These are phyloP conservation scores for Ophidiomyces ophidiicola DNA, from an alignment of 2,329 filamentous ascomycete genomes.

Conservation along the genomic window DNA sequence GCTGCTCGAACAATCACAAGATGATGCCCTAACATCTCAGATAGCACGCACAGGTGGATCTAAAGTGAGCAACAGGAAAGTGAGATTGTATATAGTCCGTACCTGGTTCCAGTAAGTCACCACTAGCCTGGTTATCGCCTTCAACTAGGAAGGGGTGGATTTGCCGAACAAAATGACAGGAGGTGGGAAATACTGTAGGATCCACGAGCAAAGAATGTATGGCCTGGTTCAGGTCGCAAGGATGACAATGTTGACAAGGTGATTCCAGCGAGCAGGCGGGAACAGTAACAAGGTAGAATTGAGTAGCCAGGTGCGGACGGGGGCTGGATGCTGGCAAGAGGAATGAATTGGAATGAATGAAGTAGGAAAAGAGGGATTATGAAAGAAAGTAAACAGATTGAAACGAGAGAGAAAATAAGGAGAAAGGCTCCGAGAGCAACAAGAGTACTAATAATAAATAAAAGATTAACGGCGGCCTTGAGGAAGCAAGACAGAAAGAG, in stretches of 20 bases:
- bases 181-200: no score
- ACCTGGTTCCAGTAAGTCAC: no score
- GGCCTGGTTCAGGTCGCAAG: no score
- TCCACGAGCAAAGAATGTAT: no score
- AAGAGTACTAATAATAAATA: slow-evolving; percentile 5
- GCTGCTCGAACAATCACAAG: no score
- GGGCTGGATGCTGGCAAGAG: neutral
- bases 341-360: slow-evolving; percentile 10
- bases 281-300: neutral
- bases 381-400: slow-evolving; percentile 8
- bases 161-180: neutral
- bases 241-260: neutral
- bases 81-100: no score
- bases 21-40: no score
- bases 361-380: slow-evolving; percentile 2
- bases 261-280: neutral
- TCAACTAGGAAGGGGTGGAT: neutral
- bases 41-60: no score
- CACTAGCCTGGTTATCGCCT: no score
- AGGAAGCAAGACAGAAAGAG: slow-evolving; percentile 13
- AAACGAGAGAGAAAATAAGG: slow-evolving; percentile 7
- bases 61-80: no score
- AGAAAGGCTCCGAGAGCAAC: slow-evolving; percentile 9
- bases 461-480: slow-evolving; percentile 14
- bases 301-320: neutral